Evolutionary conservation across 164 flowering plant species (phyloP).

Genomic region (Piper longum): DNA sequence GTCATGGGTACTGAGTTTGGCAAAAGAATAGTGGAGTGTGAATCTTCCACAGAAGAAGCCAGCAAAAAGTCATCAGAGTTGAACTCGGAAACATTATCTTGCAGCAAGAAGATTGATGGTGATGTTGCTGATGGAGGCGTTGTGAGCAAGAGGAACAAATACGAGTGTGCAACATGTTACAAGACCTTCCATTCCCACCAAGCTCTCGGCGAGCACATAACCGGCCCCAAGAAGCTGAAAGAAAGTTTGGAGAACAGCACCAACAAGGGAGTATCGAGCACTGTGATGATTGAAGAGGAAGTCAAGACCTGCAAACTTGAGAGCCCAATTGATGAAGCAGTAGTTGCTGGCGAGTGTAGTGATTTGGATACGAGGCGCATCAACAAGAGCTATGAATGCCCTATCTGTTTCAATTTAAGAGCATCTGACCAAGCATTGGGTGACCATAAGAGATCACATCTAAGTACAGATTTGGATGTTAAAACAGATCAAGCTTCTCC

Average conservation of each 20-base stretch:
- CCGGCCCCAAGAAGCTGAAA: constrained; percentile 33
- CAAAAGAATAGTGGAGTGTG: constrained; percentile 1
- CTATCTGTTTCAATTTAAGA: constrained; percentile 45
- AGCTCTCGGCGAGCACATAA: constrained; percentile 51
- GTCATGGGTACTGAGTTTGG: constrained; percentile 11
- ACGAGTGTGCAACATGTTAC: constrained; percentile 34
- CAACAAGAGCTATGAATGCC: constrained; percentile 40
- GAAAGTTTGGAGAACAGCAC: constrained; percentile 33
- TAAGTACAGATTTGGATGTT: constrained; percentile 21
- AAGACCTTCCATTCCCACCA: constrained; percentile 42
- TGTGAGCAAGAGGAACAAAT: constrained; percentile 27
- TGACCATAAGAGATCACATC: constrained; percentile 65
- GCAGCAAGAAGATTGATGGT: constrained; percentile 5
- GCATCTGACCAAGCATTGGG: constrained; percentile 68
- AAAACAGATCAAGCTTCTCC: constrained; percentile 9
- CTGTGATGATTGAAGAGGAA: constrained; percentile 13
- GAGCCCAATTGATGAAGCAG: neutral
- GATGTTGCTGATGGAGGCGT: constrained; percentile 11
- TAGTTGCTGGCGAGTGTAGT: constrained; percentile 12
- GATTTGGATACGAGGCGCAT: constrained; percentile 14
- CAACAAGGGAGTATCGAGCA: constrained; percentile 16
- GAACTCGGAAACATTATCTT: constrained; percentile 12
- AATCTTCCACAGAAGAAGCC: constrained; percentile 2
- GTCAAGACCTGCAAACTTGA: constrained; percentile 10
- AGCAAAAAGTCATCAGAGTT: constrained; percentile 5